A percentile compares a stretch with the other conserved stretches of the same genome.
Conservation (phyloP, 345 rosid genomes). For the Kandelia obovata region DNA sequence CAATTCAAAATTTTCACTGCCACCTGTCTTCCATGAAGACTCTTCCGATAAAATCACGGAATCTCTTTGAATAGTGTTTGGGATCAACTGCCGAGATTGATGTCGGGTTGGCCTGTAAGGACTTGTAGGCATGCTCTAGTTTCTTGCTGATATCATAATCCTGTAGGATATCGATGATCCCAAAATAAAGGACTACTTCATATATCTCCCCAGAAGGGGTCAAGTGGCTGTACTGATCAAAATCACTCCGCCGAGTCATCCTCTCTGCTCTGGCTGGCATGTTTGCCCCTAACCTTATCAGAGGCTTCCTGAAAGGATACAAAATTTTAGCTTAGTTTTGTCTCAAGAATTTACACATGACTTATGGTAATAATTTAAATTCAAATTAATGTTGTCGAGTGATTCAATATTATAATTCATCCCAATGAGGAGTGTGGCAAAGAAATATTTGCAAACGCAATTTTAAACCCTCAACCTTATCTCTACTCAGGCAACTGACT, state of each 20-base stretch:
- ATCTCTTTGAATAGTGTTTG: constrained; percentile 84
- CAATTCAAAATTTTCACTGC: neutral
- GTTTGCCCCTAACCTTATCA: constrained; percentile 88
- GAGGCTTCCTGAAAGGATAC: constrained; percentile 56
- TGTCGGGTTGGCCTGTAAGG: constrained; percentile 77
- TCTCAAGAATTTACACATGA: no score
- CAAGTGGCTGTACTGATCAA: constrained; percentile 66
- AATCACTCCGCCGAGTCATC: constrained; percentile 77
- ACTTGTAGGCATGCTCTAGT: constrained; percentile 91
- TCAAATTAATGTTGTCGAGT: no score
- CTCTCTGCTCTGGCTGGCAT: constrained; percentile 97
- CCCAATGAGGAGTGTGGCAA: neutral
- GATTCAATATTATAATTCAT: no score
- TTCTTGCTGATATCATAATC: constrained; percentile 95
- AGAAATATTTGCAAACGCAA: neutral
- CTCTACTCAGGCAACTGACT: no score
- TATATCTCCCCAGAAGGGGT: constrained; percentile 56
- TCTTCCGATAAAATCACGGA: constrained; percentile 82
- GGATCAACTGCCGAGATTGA: constrained; percentile 99
- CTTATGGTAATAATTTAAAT: no score
- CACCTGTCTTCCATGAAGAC: constrained; percentile 89
- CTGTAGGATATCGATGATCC: constrained; percentile 88
- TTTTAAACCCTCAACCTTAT: no score
- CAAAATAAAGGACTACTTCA: constrained; percentile 86
- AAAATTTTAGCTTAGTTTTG: neutral